These are phyloP conservation scores for Eucalyptus pauciflora DNA, from an alignment of 345 rosid species.

Conservation along the genomic window DNA sequence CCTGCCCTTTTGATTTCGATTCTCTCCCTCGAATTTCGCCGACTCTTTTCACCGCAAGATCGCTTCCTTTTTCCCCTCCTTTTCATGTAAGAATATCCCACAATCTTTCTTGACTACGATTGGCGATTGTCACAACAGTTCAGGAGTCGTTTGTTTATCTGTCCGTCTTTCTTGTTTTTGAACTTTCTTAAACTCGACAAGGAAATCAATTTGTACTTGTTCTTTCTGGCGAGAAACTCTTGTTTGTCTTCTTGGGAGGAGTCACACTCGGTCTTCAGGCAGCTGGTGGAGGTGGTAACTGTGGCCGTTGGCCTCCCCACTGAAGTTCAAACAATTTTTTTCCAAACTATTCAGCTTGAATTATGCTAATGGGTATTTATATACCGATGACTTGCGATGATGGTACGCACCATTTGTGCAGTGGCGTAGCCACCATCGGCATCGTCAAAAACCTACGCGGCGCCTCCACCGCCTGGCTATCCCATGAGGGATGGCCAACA, in stretches of 20 bases:
- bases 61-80: background rate
- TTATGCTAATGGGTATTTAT: background rate
- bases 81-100: background rate
- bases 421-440: slow-evolving; percentile 14
- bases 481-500: background rate
- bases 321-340: background rate
- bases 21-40: background rate
- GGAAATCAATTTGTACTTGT: background rate
- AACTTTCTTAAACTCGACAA: background rate
- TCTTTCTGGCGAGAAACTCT: background rate
- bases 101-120: no score
- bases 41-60: background rate
- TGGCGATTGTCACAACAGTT: background rate
- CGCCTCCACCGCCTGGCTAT: background rate
- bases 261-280: background rate
- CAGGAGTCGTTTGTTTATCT: background rate
- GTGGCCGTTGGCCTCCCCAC: background rate
- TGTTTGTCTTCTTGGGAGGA: background rate
- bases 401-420: background rate
- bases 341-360: background rate
- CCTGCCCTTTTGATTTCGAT: no score
- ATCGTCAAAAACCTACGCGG: background rate
- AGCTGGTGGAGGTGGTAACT: background rate
- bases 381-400: background rate
- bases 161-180: background rate